Evolutionary conservation across 2,329 filamentous ascomycete genomes (phyloP), one percentile per base, ranked within the genome.

Genomic region (Xylogone sp.): DNA sequence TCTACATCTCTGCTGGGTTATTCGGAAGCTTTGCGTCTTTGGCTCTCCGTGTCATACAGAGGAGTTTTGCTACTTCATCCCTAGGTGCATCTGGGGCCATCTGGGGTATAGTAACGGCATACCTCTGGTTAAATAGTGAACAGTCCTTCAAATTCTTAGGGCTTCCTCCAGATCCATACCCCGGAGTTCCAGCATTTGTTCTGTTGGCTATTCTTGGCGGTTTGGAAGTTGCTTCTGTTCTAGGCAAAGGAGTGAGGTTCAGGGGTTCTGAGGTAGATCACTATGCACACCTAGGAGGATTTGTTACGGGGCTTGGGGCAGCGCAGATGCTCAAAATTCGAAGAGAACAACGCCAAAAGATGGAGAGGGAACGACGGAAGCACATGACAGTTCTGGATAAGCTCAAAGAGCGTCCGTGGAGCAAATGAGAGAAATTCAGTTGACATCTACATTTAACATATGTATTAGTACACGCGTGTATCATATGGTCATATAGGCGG

Each of bases 41-140:
- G 53, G 48, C 63, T 5, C 67, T 59, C 50, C 68, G 69, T 51
- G 75, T 76, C 12, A 39, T 72, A 2, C 55, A 61, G 2, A 64
- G 65, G 42, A 62, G 66, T 45, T 75, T 75, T 59, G 58, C 67
- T 13, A 62, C 68, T 1, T 72, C 83, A 34, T 79, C 80, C 2
- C 71, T 88, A 9, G 87, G 87, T n/a, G 83, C 84, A 1, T 88
- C 84, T 6, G 85, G 82, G 10, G 81, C 80, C 31, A 71, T 85
- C 4, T 77, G 81, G 56, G 86, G 85, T 20, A 62, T 89, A 20
- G 64, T 79, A 7, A 77, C 76, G 1, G 82, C 83, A 1, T 87
- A 82, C 66, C 81, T 85, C 59, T 82, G 79, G 75, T 67, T 79
- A 56, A 76, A 84, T 62, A 69, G 74, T 49, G 71, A 72, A 51